Evolutionary conservation across 2,329 filamentous ascomycete species (phyloP), one percentile per base, ranked within the genome.

Genomic region (Nemania sp.): DNA sequence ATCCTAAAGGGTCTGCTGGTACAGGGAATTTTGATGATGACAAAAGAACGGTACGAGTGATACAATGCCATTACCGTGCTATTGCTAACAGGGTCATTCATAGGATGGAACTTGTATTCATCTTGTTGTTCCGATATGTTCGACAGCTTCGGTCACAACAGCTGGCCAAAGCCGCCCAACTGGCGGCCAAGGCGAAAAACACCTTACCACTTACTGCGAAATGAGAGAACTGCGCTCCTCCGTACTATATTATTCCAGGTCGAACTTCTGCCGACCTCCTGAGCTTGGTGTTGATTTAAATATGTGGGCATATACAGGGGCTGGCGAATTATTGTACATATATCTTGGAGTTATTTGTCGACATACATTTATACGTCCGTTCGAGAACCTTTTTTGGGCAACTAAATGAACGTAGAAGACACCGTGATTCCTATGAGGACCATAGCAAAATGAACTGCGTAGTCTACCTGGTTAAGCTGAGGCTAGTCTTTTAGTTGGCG

Each of bases 21-120:
- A 2, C 94, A 99, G 69, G 94, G 94, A 44, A 84, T 99, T 51
- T 78, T 99, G 33, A 99, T 99, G 94, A 99, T 97, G 91, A 94
- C 91, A 42, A 99, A 99, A 76, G 94, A 99, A 75, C 83, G 91
- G 89, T 91, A 79, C 62, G 79, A 20, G 8, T 19, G 9, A 28
- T 12, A 23, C n/a, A 14, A 30, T 42, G 12, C 22, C 19, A 12
- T 30, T n/a, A 15, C 19, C 30, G 14, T 11, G 14, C 19, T 39
- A 19, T 31, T 34, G 17, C 56, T 61, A 23, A 60, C 66, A 52
- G 19, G 41, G 5, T 12, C 20, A 34, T 34, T 17, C 14, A 45
- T 54, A 91, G 90, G 63, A 90, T 97, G 73, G 94, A 97, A 72
- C 76, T 97, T 14, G 71, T 91, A 39, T 97, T 97, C 70, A 78